Evolutionary conservation across 345 rosid genomes (phyloP).

Genomic region (Euclidium syriacum): DNA sequence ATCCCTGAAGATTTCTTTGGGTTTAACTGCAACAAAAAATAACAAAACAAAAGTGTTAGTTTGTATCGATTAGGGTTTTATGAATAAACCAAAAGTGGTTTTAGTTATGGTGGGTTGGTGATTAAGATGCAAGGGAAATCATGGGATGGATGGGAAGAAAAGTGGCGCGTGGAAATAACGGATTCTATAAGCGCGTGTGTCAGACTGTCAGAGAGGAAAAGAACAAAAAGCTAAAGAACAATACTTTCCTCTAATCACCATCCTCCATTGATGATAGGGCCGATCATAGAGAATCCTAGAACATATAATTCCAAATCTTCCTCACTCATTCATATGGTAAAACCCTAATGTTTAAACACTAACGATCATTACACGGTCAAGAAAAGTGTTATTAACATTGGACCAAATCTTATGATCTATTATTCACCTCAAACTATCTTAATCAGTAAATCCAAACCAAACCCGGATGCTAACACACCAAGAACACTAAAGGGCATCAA

Average conservation of each 20-base stretch:
- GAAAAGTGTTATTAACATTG: not conserved
- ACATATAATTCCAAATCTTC: constrained; percentile 6
- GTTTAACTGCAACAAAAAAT: constrained; percentile 45
- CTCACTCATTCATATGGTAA: constrained; percentile 1
- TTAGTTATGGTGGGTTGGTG: constrained; percentile 21
- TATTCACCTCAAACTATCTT: not conserved
- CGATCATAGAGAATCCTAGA: constrained; percentile 27
- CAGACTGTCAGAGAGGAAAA: constrained; percentile 20
- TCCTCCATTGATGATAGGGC: constrained; percentile 21
- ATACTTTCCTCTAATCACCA: constrained; percentile 21
- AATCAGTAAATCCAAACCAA: not conserved
- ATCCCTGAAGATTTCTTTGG: constrained; percentile 41
- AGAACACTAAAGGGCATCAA: not conserved
- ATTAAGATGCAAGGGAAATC: constrained; percentile 16
- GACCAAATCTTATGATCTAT: not conserved
- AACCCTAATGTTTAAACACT: constrained; percentile 1
- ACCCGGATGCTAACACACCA: not conserved
- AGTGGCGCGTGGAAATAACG: constrained; percentile 7
- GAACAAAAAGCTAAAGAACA: constrained; percentile 29
- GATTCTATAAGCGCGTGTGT: not conserved
- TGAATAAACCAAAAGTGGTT: constrained; percentile 7
- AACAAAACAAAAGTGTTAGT: not conserved
- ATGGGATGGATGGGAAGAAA: not conserved
- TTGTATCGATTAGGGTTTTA: not conserved
- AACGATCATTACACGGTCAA: not conserved